Percentiles rank a stretch among this genome's conserved stretches.
phyloP scores from a whole-genome alignment of 805 yeast species.

The Kodamaea laetipori region DNA sequence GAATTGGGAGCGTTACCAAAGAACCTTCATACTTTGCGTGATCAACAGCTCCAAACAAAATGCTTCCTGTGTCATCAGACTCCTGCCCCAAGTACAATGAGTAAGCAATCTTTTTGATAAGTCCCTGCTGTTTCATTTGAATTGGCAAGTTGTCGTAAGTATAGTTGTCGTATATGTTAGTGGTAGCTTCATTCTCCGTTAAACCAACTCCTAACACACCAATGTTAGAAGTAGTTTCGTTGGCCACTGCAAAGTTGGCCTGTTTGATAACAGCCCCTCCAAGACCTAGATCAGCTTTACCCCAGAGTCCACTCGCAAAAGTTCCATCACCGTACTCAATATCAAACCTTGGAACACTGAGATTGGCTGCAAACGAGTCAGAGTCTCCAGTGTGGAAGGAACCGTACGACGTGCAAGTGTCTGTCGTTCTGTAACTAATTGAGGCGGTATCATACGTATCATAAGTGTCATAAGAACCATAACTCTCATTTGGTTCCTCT shows the following conservation, averaged over 20 bases:
- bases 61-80: constrained; percentile 29
- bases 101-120: constrained; percentile 15
- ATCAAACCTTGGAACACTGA: constrained; percentile 11
- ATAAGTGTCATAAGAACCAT: too few relatives aligned
- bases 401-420: constrained; percentile 50
- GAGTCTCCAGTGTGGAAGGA: constrained; percentile 48
- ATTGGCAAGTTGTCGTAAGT: constrained; percentile 17
- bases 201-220: constrained; percentile 14
- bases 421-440: constrained; percentile 28
- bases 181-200: constrained; percentile 6
- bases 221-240: constrained; percentile 1
- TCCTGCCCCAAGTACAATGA: constrained; percentile 25
- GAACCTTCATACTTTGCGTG: constrained; percentile 40
- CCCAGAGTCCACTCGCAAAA: constrained; percentile 11
- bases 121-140: constrained; percentile 14
- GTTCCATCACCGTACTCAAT: constrained; percentile 11
- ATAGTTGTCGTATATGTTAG: neutral
- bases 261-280: constrained; percentile 9
- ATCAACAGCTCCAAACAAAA: constrained; percentile 48
- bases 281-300: constrained; percentile 10
- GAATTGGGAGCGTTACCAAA: constrained; percentile 32
- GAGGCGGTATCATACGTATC: too few relatives aligned
- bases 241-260: constrained; percentile 12
- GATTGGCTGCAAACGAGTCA: constrained; percentile 39
- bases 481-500: too few relatives aligned